Base-by-base conservation (phyloP, 192 early-diverging fungal species). In the Mortierella hygrophila region DNA sequence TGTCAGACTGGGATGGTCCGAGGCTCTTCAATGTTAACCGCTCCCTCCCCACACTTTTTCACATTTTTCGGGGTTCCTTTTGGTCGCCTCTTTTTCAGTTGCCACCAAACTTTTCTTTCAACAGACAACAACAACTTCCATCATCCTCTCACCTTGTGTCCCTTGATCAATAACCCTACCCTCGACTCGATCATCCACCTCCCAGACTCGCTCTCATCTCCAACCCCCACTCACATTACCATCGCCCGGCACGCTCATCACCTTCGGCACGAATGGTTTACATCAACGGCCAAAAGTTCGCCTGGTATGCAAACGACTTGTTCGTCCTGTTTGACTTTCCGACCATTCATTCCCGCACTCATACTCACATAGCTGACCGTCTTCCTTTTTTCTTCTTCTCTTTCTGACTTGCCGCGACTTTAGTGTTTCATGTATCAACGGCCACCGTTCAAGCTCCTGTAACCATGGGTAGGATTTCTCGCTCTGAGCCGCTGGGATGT, bases 371-470 rank as follows among this genome's bases (percentile, higher is more conserved):
- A 6, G 8, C 18, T 72, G 15, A 47, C 18, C 18, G 49, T 41
- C 13, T 13, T 23, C 69, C 42, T 47, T 29, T 0, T 38, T 75
- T 63, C 47, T 4, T 18, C 23, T 73, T 21, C 13, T 54, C 32
- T 18, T 26, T 37, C 47, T 70, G 20, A 37, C 44, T 8, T 70
- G 20, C 44, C 8, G n/a, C 7, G 13, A 70, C 7, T 32, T 0
- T 74, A 86, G 84, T 63, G 79, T 75, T 6, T 68, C 84, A 4
- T 86, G 84, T 65, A 86, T 86, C 79, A 86, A 86, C 13, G 84
- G 84, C 13, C 84, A 86, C 74, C 84, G 84, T 20, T 80, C 78
- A 38, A 81, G 79, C 5, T 74, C 84, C 41, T 86, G 84, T 26
- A 86, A 86, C 71, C 84, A 86, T 70, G 78, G 75, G 84, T 86